A percentile compares a stretch with the other conserved stretches of the same genome.
Evolutionary conservation across 1,139 yeast genomes (phyloP).

Genomic region (Nakaseomyces uthaithaninus): DNA sequence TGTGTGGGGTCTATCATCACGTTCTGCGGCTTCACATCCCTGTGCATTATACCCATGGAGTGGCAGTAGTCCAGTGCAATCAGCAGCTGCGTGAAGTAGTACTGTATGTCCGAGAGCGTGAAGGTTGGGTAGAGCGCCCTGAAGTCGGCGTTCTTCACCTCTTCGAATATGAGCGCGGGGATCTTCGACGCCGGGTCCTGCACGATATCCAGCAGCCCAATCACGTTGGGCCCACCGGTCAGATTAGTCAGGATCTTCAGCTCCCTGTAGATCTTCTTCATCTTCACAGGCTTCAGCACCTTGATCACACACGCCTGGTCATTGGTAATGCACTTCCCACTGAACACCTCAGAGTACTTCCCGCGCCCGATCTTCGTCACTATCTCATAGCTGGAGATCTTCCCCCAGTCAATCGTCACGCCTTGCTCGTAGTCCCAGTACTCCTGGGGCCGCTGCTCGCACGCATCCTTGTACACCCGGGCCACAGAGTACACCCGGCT

Average conservation of each 20-base stretch:
- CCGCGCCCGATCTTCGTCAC: slow-evolving; percentile 70
- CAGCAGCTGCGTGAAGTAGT: slow-evolving; percentile 59
- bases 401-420: slow-evolving; percentile 62
- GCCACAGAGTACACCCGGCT: slow-evolving; percentile 38
- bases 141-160: slow-evolving; percentile 63
- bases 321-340: slow-evolving; percentile 42
- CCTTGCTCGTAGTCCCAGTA: slow-evolving; percentile 75
- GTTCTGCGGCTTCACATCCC: slow-evolving; percentile 81
- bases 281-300: slow-evolving; percentile 70
- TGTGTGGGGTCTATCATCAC: slow-evolving; percentile 69
- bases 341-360: slow-evolving; percentile 69
- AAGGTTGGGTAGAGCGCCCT: slow-evolving; percentile 63
- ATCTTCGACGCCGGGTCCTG: slow-evolving; percentile 64
- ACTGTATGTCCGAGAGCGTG: slow-evolving; percentile 54
- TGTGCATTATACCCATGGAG: slow-evolving; percentile 76
- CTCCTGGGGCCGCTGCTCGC: slow-evolving; percentile 52
- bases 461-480: slow-evolving; percentile 61
- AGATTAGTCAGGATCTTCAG: slow-evolving; percentile 66
- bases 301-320: slow-evolving; percentile 59
- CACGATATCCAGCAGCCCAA: slow-evolving; percentile 65
- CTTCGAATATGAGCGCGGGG: slow-evolving; percentile 69
- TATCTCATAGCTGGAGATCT: slow-evolving; percentile 60
- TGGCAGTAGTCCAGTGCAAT: slow-evolving; percentile 70
- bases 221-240: slow-evolving; percentile 66
- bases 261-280: slow-evolving; percentile 72